Conservation (phyloP, 257 asterid species). For the Scutellaria galericulata region DNA sequence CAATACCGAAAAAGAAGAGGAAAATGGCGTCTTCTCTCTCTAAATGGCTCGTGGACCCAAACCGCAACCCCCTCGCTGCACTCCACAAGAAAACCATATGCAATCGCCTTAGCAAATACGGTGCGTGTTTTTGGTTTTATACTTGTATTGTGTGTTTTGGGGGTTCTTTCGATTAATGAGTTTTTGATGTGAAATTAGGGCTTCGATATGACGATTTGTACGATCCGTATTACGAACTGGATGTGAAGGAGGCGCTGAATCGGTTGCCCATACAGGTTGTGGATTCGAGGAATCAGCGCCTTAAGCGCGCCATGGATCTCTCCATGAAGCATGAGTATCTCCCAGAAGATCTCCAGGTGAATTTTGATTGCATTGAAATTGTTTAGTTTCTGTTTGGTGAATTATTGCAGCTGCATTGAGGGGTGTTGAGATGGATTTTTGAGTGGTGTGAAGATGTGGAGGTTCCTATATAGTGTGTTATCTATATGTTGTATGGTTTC, state of each 20-base stretch:
- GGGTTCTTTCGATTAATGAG: not conserved
- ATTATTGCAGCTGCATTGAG: not conserved
- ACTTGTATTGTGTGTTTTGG: not conserved
- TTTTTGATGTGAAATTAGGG: conserved; percentile 52
- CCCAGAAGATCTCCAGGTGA: conserved; percentile 74
- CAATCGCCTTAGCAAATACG: conserved; percentile 69
- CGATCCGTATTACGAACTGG: conserved; percentile 83
- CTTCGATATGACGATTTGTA: conserved; percentile 83
- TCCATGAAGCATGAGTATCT: conserved; percentile 89
- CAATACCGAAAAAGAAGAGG: not conserved
- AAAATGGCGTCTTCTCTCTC: conserved; percentile 60
- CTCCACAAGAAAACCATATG: conserved; percentile 64
- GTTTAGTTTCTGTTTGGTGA: not conserved
- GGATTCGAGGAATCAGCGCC: conserved; percentile 88
- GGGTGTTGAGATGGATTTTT: not conserved
- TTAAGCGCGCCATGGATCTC: conserved; percentile 87
- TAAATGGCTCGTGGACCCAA: conserved; percentile 79
- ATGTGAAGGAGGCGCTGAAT: conserved; percentile 86
- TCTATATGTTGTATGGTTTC: not conserved
- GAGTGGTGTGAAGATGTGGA: not conserved
- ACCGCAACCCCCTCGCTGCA: conserved; percentile 77
- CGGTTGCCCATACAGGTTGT: conserved; percentile 85
- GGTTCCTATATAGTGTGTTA: not conserved
- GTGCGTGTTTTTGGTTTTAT: conserved; percentile 34
- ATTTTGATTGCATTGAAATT: not conserved